Conservation (phyloP, 805 yeast genomes). For the Dipodascus albidus region DNA sequence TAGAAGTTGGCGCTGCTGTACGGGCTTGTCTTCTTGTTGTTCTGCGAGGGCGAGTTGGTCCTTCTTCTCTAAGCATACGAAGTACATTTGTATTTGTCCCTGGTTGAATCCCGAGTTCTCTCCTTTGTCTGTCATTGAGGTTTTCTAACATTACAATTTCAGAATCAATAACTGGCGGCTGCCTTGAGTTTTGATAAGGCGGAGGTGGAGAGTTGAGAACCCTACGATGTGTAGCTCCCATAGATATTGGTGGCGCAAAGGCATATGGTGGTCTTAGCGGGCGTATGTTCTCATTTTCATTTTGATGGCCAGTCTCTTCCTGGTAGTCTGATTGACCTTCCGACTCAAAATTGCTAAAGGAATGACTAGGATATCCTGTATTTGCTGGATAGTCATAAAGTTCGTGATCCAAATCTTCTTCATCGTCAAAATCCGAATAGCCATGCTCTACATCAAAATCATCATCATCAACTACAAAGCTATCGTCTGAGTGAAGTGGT, state of each 20-base stretch:
- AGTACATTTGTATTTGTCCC: neutral
- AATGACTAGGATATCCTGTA: neutral
- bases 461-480: neutral
- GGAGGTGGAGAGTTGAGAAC: neutral
- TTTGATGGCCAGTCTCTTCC: neutral
- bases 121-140: neutral
- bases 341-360: neutral
- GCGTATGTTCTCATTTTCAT: neutral
- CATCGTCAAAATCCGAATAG: slow-evolving; percentile 2
- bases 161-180: neutral
- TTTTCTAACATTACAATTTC: neutral
- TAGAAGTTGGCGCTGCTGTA: neutral
- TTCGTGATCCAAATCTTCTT: neutral
- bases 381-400: neutral
- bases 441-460: neutral
- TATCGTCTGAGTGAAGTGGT: neutral
- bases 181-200: neutral
- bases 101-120: neutral
- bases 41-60: neutral
- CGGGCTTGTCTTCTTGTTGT: neutral
- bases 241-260: neutral
- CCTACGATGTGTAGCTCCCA: neutral
- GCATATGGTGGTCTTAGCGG: neutral
- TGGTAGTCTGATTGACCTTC: neutral
- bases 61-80: neutral